Evolutionary conservation across 148 eudicot species (phyloP).

Genomic region (Pharnaceum exiguum): DNA sequence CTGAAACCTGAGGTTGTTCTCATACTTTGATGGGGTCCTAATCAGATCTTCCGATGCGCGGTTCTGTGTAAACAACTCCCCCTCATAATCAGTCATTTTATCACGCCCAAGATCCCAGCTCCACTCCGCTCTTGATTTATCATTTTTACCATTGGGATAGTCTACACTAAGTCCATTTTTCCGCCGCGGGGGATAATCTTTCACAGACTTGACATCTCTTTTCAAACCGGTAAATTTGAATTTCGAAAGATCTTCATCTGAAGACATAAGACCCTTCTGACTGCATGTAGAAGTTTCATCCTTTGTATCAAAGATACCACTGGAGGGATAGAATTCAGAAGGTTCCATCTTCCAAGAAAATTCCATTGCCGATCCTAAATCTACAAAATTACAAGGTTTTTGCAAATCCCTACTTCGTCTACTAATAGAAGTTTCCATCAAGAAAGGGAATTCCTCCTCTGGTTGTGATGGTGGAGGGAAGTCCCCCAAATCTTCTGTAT

Average conservation of each 20-base stretch:
- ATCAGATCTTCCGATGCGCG: constrained; percentile 33
- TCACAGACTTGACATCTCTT: constrained; percentile 9
- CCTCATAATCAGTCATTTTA: constrained; percentile 9
- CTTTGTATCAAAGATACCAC: constrained; percentile 1
- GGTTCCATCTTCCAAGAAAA: too few relatives aligned
- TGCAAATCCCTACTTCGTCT: too few relatives aligned
- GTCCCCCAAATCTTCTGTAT: constrained; percentile 18
- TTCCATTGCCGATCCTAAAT: too few relatives aligned
- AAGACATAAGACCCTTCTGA: constrained; percentile 15
- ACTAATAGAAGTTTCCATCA: constrained; percentile 18
- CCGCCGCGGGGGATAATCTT: constrained; percentile 8
- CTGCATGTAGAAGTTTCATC: constrained; percentile 4
- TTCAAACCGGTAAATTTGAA: constrained; percentile 12
- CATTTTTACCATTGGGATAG: constrained; percentile 17
- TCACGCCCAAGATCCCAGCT: constrained; percentile 15
- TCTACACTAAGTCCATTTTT: constrained; percentile 23
- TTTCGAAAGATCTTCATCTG: constrained; percentile 14
- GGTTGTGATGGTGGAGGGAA: too few relatives aligned
- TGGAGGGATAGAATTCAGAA: constrained; percentile 15
- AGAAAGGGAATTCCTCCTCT: constrained; percentile 15
- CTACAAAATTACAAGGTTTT: too few relatives aligned
- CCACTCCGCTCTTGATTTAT: constrained; percentile 12
- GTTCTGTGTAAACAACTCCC: constrained; percentile 27
- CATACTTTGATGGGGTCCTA: constrained; percentile 22
- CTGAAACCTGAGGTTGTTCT: constrained; percentile 28